phyloP scores from a whole-genome alignment of 2,329 filamentous ascomycete species.

The Paraconiothyrium brasiliense region DNA sequence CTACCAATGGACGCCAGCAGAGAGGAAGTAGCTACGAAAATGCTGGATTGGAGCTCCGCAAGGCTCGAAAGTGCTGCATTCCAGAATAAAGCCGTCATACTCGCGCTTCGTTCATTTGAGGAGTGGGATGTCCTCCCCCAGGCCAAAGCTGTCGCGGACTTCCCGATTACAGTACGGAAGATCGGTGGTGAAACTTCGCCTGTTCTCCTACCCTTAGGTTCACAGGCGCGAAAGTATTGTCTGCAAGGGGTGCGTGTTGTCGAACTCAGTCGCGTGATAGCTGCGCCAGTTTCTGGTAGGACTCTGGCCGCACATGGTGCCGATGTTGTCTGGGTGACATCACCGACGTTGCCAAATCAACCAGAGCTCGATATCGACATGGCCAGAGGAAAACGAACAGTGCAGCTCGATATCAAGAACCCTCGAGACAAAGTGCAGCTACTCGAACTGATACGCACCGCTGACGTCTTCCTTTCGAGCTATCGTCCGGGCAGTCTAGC shows the following conservation, averaged over 20 bases:
- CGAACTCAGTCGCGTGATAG: slow-evolving; percentile 56
- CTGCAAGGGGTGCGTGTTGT: slow-evolving; percentile 54
- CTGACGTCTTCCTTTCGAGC: slow-evolving; percentile 65
- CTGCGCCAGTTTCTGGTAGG: slow-evolving; percentile 55
- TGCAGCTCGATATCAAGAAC: slow-evolving; percentile 59
- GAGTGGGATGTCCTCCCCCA: slow-evolving; percentile 64
- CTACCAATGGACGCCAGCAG: slow-evolving; percentile 46
- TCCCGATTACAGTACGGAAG: slow-evolving; percentile 58
- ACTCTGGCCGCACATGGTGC: slow-evolving; percentile 57
- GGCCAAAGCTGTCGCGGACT: slow-evolving; percentile 54
- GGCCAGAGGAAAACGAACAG: slow-evolving; percentile 60
- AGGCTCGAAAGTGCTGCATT: slow-evolving; percentile 61
- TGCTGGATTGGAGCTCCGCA: slow-evolving; percentile 53
- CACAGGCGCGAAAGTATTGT: slow-evolving; percentile 34
- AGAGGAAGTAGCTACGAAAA: slow-evolving; percentile 51
- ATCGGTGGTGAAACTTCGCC: slow-evolving; percentile 32
- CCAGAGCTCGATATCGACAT: slow-evolving; percentile 53
- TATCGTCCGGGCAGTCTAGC: slow-evolving; percentile 61
- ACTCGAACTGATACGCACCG: slow-evolving; percentile 56
- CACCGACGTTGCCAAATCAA: slow-evolving; percentile 54
- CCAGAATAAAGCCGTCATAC: slow-evolving; percentile 55
- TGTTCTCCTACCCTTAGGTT: slow-evolving; percentile 12
- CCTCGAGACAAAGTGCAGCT: slow-evolving; percentile 53
- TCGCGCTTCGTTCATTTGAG: slow-evolving; percentile 59
- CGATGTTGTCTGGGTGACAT: slow-evolving; percentile 59